Evolutionary conservation across 805 yeast species (phyloP).

Genomic region (Saturnispora sanitii): DNA sequence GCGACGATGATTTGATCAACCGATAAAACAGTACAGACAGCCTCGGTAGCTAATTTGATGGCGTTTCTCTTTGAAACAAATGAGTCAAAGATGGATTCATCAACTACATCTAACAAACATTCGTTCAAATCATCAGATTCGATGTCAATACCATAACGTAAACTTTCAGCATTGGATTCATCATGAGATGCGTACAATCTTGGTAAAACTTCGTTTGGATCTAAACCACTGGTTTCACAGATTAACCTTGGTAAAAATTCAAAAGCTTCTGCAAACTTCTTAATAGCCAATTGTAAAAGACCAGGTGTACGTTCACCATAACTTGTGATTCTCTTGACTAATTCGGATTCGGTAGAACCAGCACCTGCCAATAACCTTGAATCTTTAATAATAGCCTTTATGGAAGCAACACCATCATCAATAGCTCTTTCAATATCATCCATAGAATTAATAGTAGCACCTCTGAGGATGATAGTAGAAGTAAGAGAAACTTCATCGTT

Average conservation of each 20-base stretch:
- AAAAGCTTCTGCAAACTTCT: slow-evolving; percentile 87
- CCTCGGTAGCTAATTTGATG: slow-evolving; percentile 88
- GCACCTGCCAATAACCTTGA: slow-evolving; percentile 85
- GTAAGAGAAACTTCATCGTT: slow-evolving; percentile 60
- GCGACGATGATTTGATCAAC: slow-evolving; percentile 99
- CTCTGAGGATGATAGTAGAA: slow-evolving; percentile 87
- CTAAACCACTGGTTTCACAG: slow-evolving; percentile 91
- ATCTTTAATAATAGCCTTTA: slow-evolving; percentile 83
- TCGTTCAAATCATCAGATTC: slow-evolving; percentile 54
- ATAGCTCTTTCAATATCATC: slow-evolving; percentile 96
- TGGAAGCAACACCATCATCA: slow-evolving; percentile 90
- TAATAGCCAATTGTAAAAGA: slow-evolving; percentile 82
- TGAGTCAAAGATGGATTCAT: slow-evolving; percentile 67
- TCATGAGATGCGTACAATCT: slow-evolving; percentile 84
- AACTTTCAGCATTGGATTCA: slow-evolving; percentile 30
- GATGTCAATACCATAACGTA: slow-evolving; percentile 59
- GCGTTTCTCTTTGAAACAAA: slow-evolving; percentile 77
- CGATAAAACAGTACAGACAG: slow-evolving; percentile 80
- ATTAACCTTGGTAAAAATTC: slow-evolving; percentile 88
- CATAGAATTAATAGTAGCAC: slow-evolving; percentile 88
- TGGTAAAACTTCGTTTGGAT: slow-evolving; percentile 82
- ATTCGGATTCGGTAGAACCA: slow-evolving; percentile 87
- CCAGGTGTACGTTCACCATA: slow-evolving; percentile 95
- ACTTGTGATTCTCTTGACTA: slow-evolving; percentile 66
- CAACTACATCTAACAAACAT: slow-evolving; percentile 63